phyloP scores from a whole-genome alignment of 140 eudicot species.

The Bidens hawaiensis region DNA sequence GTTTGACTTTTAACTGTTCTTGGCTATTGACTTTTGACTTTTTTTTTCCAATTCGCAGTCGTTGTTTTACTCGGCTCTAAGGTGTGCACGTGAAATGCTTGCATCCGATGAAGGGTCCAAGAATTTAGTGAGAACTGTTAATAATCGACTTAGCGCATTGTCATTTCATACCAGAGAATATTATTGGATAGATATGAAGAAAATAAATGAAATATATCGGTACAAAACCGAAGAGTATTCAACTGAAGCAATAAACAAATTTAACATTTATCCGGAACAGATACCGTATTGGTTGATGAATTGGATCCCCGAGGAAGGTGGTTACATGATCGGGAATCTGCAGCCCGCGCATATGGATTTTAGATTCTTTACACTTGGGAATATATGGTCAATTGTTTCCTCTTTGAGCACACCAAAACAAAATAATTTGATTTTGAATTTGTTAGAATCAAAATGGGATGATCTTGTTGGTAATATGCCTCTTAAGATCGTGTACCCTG shows the following conservation, averaged over 20 bases:
- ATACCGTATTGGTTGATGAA: conserved; percentile 85
- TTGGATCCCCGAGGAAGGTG: conserved; percentile 95
- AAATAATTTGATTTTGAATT: conserved; percentile 56
- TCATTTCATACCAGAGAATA: conserved; percentile 87
- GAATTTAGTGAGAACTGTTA: too few species aligned
- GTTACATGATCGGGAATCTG: conserved; percentile 91
- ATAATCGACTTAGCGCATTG: conserved; percentile 78
- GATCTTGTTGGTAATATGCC: conserved; percentile 87
- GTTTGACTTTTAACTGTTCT: neutral
- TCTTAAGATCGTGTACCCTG: conserved; percentile 81
- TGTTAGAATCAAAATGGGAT: conserved; percentile 92
- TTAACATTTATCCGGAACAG: conserved; percentile 95
- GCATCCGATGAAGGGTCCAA: conserved; percentile 66
- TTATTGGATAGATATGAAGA: conserved; percentile 78
- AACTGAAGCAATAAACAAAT: conserved; percentile 81
- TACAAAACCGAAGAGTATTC: conserved; percentile 97
- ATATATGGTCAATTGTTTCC: conserved; percentile 65
- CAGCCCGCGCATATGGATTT: too few species aligned
- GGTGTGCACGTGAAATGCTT: conserved; percentile 91
- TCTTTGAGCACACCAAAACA: conserved; percentile 91
- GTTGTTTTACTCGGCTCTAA: conserved; percentile 75
- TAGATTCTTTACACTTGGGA: too few species aligned
- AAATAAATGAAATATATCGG: conserved; percentile 85
- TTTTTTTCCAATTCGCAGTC: conserved; percentile 38
- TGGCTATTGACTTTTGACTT: neutral